Conservation (phyloP, 192 early-diverging fungal genomes). For the Coemansia sp. region DNA sequence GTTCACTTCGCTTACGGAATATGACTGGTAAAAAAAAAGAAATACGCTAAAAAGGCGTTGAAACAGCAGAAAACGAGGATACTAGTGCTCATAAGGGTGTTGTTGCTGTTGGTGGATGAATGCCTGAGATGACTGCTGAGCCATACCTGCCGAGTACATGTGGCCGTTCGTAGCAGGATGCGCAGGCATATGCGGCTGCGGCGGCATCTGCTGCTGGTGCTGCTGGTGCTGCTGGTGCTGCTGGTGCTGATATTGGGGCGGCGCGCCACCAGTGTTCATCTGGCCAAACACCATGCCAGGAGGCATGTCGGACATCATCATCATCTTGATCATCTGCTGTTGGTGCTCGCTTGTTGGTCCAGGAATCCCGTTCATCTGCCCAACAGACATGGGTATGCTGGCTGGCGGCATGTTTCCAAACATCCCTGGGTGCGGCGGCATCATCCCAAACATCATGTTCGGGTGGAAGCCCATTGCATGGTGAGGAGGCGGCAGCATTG, state of each 20-base stretch:
- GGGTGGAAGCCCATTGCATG: conserved; percentile 44
- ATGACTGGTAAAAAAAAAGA: neutral
- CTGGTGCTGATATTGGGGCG: neutral
- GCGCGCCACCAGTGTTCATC: conserved; percentile 27
- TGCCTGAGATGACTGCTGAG: neutral
- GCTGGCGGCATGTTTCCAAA: conserved; percentile 35
- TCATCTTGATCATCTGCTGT: conserved; percentile 42
- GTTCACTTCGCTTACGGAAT: neutral
- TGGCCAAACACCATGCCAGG: conserved; percentile 36
- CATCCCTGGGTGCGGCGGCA: conserved; percentile 43
- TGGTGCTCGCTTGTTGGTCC: conserved; percentile 23
- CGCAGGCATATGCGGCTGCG: conserved; percentile 11
- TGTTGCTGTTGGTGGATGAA: conserved; percentile 11
- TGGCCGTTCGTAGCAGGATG: conserved; percentile 13
- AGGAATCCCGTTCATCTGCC: conserved; percentile 25
- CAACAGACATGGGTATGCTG: conserved; percentile 23
- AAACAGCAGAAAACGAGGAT: neutral
- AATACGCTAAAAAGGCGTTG: neutral
- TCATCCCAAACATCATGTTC: conserved; percentile 50
- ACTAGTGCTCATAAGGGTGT: neutral
- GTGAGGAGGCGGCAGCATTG: conserved; percentile 35
- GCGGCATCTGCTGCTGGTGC: neutral
- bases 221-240: neutral
- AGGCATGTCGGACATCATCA: conserved; percentile 43
- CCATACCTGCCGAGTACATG: conserved; percentile 25